These are phyloP conservation scores for Camellia lanceoleosa DNA, from an alignment of 148 eudicot species.

Conservation along the genomic window DNA sequence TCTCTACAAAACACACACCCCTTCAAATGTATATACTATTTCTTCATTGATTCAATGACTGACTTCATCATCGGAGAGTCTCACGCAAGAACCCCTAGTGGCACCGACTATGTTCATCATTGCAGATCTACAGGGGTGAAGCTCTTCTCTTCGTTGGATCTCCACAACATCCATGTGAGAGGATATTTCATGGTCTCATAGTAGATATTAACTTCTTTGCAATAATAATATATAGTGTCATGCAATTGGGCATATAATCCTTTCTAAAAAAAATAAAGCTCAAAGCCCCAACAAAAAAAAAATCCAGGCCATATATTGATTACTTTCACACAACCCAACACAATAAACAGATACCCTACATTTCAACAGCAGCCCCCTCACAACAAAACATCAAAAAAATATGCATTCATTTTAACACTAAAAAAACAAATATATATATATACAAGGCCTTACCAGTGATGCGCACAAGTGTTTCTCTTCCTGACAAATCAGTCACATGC, in stretches of 20 bases:
- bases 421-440: not conserved
- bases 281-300: not conserved
- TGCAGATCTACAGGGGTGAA: too few relatives aligned
- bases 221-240: not conserved
- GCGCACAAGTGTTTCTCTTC: constrained; percentile 87
- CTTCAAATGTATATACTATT: too few relatives aligned
- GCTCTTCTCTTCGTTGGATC: too few relatives aligned
- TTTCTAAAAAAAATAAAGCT: not conserved
- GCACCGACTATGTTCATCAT: too few relatives aligned
- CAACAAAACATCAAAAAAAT: not conserved
- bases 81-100: too few relatives aligned
- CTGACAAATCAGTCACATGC: constrained; percentile 92
- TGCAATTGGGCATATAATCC: not conserved
- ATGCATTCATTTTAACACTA: not conserved
- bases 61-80: too few relatives aligned
- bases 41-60: too few relatives aligned
- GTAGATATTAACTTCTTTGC: not conserved
- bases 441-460: constrained; percentile 50
- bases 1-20: too few relatives aligned
- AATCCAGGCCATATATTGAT: not conserved
- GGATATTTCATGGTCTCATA: too few relatives aligned
- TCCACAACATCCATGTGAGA: too few relatives aligned
- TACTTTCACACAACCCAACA: not conserved
- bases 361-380: not conserved
- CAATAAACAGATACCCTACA: not conserved